A percentile compares a stretch with the other conserved stretches of the same genome.
Evolutionary conservation across 2,329 filamentous ascomycete species (phyloP).

Genomic region (Emmonsiellopsis sp.): DNA sequence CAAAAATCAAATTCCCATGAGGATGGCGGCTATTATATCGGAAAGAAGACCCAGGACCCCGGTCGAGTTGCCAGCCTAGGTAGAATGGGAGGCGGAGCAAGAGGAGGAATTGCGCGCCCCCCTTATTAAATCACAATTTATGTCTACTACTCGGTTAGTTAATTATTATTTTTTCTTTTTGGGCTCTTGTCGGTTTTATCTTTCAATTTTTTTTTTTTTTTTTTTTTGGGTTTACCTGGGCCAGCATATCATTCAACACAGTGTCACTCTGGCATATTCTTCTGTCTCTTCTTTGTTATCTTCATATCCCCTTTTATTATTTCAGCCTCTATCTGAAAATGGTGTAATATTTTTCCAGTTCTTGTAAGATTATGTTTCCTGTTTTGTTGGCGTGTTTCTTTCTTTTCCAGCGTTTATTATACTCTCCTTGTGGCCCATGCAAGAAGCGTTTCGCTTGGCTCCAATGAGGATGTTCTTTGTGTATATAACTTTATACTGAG

Average conservation of each 20-base stretch:
- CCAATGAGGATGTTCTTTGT: not conserved
- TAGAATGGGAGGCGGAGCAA: constrained; percentile 1
- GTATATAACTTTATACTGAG: not conserved
- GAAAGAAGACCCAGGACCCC: not conserved
- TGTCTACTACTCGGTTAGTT: not conserved
- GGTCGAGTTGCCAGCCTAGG: not conserved
- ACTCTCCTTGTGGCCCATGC: not conserved
- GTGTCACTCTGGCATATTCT: too few species aligned
- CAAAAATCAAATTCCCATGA: not conserved
- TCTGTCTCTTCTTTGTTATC: not conserved
- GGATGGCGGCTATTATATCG: not conserved
- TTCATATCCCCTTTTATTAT: not conserved
- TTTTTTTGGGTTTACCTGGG: not conserved
- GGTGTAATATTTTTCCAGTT: not conserved
- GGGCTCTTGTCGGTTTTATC: not conserved
- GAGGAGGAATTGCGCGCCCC: constrained; percentile 16
- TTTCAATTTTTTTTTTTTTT: not conserved
- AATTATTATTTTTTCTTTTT: not conserved
- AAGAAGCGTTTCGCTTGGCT: not conserved
- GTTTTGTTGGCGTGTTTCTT: not conserved
- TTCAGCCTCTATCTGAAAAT: not conserved
- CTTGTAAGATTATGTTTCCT: not conserved
- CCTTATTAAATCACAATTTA: constrained; percentile 13
- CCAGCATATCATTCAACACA: too few species aligned
- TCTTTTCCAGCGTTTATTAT: not conserved